Evolutionary conservation across 192 early-diverging fungal species (phyloP), one percentile per base, ranked within the genome.

Genomic region (Spinellus fusiger): DNA sequence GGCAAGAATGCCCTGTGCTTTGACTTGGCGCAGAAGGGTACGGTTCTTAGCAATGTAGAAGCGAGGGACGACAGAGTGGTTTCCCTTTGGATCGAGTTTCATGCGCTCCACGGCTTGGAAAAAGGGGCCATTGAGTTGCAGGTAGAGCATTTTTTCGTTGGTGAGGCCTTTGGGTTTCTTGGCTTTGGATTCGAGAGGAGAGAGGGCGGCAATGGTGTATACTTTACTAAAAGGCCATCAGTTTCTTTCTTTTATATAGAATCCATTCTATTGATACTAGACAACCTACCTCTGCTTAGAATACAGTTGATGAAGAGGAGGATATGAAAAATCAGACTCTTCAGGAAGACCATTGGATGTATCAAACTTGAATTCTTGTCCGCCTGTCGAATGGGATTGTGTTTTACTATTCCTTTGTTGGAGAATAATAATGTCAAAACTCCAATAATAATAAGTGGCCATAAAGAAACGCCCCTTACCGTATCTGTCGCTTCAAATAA

Each of bases 31-130:
- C 7, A 74, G 51, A 18, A 74, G 44, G 0, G 72, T 74, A 12
- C 72, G 72, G 48, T 74, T 74, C 44, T 69, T 68, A 3, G 66
- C 62, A 61, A 74, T 69, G 13, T 66, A 74, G 13, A 74, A 63
- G 1, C 72, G 66, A 7, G 72, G 66, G 0, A 69, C 58, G 5
- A 67, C 59, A 0, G 65, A 54, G 12, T 67, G 65, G 20, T 67
- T 55, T 0, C 50, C 65, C 0, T 13, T n/a, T 3, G 50, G 40
- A 8, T 52, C 49, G n/a, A 33, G 28, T 60, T 67, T 67, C 65
- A 67, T 67, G 3, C 57, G 47, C 27, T 67, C 65, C 9, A 67
- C 44, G 0, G 65, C 65, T 37, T 67, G 65, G 23, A 67, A 67
- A n/a, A 67, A 67, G 5, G 65, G 65, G 0, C 65, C 58, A 32